Base-by-base conservation (phyloP, 2,329 filamentous ascomycete species). In the Fusarium circinatum region DNA sequence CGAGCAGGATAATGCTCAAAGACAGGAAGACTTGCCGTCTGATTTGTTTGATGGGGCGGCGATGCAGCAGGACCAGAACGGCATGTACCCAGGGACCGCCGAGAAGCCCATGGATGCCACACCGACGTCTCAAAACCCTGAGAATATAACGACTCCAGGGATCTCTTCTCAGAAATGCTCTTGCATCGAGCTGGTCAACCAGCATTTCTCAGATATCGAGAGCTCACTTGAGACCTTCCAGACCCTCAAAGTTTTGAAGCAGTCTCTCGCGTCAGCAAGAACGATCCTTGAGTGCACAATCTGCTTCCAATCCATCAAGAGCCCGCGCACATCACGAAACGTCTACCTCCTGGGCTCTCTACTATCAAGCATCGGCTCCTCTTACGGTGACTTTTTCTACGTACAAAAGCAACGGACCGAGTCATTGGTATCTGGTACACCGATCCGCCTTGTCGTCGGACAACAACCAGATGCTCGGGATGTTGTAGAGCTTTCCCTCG, bases 361-460 rank as follows among this genome's bases (percentile, higher is more conserved):
- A 1, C 9, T 68, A 20, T 68, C 65, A 0, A 68, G 65, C 10
- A 68, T 68, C 1, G 65, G 65, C 6, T 68, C 65, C 0, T 68
- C 65, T 2, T 68, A 68, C 4, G 65, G 65, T 1, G 65, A 68
- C 28, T 67, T 68, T 6, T 68, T 68, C 38, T 68, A 68, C 28
- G 42, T 30, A 9, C 65, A 68, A 4, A 68, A 68, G 39, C 62
- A 67, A 22, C 62, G 41, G 17, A 39, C 62, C 10, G 52, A 47
- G 13, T 63, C 63, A 2, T 64, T 59, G 2, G n/a, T 18, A 0
- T 30, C 51, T 1, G 17, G 63, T 8, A 26, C 52, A n/a, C 65
- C 62, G 0, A n/a, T 68, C 2, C 24, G 28, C 1, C 45, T 68
- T 14, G 36, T 52, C 2, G 56, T 68, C 2, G 65, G 65, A 3